Base-by-base conservation (phyloP, 225 moss, liverwort and hornwort species). In the Pseudisothecium myosuroides region DNA sequence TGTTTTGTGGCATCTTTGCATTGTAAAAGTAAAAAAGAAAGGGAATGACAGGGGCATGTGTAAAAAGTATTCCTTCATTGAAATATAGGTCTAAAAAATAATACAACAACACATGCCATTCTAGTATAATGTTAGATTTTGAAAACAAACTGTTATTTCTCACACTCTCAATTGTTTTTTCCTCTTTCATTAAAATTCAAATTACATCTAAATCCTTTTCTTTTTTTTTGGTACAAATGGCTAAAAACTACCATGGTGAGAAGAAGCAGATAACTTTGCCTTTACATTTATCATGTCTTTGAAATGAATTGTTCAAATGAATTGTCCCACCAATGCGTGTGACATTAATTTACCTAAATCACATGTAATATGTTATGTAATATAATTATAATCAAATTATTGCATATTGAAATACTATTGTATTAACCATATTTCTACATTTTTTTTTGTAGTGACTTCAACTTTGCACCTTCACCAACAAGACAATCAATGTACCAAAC, bases 11-110 rank as follows among this genome's bases (percentile, higher is more conserved):
- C 12, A 32, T 76, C 5, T 50, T 32, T 76, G 8, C 8, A 34
- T 14, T 36, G 14, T 76, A 3, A 0, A 14, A 21, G 34, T 52
- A 15, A 34, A 76, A 36, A 14, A 23, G 2, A 22, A 52, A 36
- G 1, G 1, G 8, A 14, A 0, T 52, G 6, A 77, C 23, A 9
- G 36, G 0, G 2, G 3, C 11, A 34, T 50, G 22, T 14, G 1
- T 54, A 36, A 14, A 14, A 54, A 23, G 0, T 34, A 23, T 76
- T 50, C 2, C 0, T 18, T 23, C 2, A 0, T 34, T 13, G 3
- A 52, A 76, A 36, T 52, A 13, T 14, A 14, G 3, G 22, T 52
- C 34, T 7, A 11, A 76, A 78, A 55, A 55, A 24, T 3, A 16
- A 55, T 37, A 37, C 26, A 78, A 5, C 6, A 54, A 7, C 9